Evolutionary conservation across 495 filamentous ascomycete genomes (phyloP).

Genomic region (Cercophora sp.): DNA sequence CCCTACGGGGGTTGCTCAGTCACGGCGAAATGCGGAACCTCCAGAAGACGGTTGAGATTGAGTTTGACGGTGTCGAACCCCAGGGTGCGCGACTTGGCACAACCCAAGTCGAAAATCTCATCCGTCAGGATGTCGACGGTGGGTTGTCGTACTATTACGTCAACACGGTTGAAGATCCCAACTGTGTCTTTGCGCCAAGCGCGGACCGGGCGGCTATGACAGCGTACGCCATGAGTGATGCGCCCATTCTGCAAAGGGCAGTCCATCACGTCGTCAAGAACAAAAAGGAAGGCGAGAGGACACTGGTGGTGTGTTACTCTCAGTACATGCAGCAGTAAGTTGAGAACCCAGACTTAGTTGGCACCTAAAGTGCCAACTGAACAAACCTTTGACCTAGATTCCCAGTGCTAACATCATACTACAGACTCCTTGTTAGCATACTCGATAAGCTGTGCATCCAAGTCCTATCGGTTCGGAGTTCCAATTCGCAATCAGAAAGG

Average conservation of each 20-base stretch:
- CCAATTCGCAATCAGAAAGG: neutral
- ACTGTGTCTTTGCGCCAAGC: neutral
- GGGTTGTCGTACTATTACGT: neutral
- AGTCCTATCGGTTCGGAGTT: neutral
- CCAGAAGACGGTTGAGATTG: neutral
- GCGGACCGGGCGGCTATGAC: neutral
- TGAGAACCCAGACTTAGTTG: neutral
- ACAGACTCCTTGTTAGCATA: neutral
- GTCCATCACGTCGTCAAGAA: neutral
- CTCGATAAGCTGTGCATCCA: neutral
- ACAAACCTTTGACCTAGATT: too few relatives aligned
- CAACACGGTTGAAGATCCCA: neutral
- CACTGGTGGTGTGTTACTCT: neutral
- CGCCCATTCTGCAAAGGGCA: neutral
- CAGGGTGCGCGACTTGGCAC: neutral
- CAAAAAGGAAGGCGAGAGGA: neutral
- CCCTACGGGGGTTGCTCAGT: too few relatives aligned
- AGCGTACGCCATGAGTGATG: neutral
- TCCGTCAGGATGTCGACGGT: neutral
- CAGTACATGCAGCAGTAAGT: neutral
- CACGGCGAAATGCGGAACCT: neutral
- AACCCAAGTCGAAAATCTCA: neutral
- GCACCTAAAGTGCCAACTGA: too few relatives aligned
- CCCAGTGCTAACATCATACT: neutral
- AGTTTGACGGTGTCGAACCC: neutral